Conservation (phyloP, 1,284 basidiomycete genomes). For the Leucoagaricus sp. region DNA sequence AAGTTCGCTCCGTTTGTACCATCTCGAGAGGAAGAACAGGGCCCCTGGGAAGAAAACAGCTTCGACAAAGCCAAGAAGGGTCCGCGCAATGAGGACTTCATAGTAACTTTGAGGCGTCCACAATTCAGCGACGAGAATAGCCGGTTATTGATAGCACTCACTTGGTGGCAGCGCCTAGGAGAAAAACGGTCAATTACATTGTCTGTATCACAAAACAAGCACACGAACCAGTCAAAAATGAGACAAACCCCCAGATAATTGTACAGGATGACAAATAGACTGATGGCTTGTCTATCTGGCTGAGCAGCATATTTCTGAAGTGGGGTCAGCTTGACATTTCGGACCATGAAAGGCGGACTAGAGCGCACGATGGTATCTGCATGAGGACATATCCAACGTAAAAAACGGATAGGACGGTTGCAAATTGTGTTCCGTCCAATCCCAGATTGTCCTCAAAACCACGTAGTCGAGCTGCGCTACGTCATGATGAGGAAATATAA, state of each 20-base stretch:
- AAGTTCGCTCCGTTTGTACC: conserved; percentile 70
- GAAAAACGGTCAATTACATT: too few relatives aligned
- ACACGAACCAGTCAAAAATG: conserved; percentile 56
- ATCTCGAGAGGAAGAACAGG: conserved; percentile 72
- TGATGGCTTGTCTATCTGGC: conserved; percentile 71
- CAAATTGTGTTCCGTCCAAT: conserved; percentile 65
- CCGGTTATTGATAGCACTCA: too few relatives aligned
- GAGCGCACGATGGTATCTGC: conserved; percentile 70
- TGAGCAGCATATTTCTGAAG: conserved; percentile 72
- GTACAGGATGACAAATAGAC: conserved; percentile 74
- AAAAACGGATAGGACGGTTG: conserved; percentile 71
- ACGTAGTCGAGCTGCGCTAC: conserved; percentile 62
- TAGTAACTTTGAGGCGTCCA: conserved; percentile 60
- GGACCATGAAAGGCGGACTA: neutral
- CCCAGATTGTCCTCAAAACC: conserved; percentile 75
- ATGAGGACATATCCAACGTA: conserved; percentile 81
- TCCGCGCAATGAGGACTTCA: conserved; percentile 71
- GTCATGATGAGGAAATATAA: neutral
- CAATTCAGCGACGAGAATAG: too few relatives aligned
- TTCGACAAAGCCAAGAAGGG: conserved; percentile 74
- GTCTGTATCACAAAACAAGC: conserved; percentile 8
- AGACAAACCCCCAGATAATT: conserved; percentile 73
- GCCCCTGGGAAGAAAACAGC: conserved; percentile 78
- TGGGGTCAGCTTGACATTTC: too few relatives aligned
- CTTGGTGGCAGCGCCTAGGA: too few relatives aligned